Evolutionary conservation across 2,329 filamentous ascomycete species (phyloP).

Genomic region (Juglanconis juglandina): DNA sequence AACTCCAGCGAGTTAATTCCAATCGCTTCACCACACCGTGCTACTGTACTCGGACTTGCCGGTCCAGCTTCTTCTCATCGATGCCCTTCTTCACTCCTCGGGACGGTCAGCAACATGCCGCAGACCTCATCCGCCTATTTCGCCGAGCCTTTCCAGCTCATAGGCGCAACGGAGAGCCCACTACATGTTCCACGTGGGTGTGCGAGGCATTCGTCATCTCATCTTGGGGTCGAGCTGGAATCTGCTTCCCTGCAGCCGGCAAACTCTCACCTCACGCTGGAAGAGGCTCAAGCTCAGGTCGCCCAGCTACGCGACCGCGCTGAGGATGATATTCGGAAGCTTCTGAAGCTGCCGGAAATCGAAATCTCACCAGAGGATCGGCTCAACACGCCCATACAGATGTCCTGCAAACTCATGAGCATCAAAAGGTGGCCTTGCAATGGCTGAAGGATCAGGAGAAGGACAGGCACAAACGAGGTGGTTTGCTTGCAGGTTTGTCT

Average conservation of each 20-base stretch:
- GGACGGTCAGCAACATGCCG: too few species aligned
- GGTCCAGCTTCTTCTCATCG: too few species aligned
- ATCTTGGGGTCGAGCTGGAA: background rate
- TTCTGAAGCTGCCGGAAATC: slow-evolving; percentile 21
- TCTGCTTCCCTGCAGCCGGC: too few species aligned
- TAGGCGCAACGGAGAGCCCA: too few species aligned
- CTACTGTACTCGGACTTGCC: too few species aligned
- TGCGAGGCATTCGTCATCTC: background rate
- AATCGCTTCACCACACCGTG: too few species aligned
- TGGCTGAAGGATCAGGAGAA: slow-evolving; percentile 8
- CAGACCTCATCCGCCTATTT: too few species aligned
- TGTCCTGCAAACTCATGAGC: slow-evolving; percentile 17
- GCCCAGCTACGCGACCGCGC: background rate
- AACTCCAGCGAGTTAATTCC: too few species aligned
- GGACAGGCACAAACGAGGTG: slow-evolving; percentile 1
- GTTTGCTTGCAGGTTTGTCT: slow-evolving; percentile 13
- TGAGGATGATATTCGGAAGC: slow-evolving; percentile 16
- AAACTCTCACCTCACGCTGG: background rate
- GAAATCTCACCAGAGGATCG: slow-evolving; percentile 21
- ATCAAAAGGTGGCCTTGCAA: slow-evolving; percentile 9
- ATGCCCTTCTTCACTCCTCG: too few species aligned
- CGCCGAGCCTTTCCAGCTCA: too few species aligned
- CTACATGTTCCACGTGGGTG: too few species aligned
- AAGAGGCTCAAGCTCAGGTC: background rate
- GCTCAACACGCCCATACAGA: slow-evolving; percentile 19